Evolutionary conservation across 805 yeast genomes (phyloP), one percentile per base, ranked within the genome.

Genomic region (Diddensiella transvaalensis): DNA sequence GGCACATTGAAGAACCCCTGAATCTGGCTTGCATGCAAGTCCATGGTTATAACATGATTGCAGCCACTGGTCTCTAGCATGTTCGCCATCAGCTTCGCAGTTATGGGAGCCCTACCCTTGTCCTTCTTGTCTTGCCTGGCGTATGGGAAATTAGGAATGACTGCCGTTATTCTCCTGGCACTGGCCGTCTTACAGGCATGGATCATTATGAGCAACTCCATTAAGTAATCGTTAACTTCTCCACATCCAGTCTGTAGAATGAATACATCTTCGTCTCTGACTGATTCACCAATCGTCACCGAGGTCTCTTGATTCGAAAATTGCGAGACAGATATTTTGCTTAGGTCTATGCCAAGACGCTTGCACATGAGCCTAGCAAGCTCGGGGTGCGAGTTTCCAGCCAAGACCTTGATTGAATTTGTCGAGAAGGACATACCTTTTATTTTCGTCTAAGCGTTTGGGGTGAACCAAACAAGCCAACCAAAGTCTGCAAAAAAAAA

Each of bases 61-160:
- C 96, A 90, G 4, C 99, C 98, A 2, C 97, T 93, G 1, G 96
- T 87, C 48, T 88, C 87, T 44, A 91, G 73, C 76, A 91, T 73
- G 63, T 91, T 87, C 4, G 98, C 98, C 69, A 91, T 80, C 52
- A 91, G 74, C 65, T 91, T 90, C 44, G 98, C 98, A 5, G 97
- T 88, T 52, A 91, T 89, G 23, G 98, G 96, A 6, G 97, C 98
- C 60, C 99, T 78, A 40, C 91, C 82, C 67, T 91, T 91, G 67
- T 91, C 98, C 68, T 91, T 91, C 68, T 90, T 86, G 69, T 91
- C 99, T 68, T 91, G 99, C 70, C 99, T 80, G 2, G 98, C 98
- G 64, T 91, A 91, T 11, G 97, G 96, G 71, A 90, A 91, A 67
- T 85, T 87, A 42, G 99, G 99, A 52, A 93, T 80, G 47, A 91